Base-by-base conservation (phyloP, 805 yeast genomes). In the Pichia occidentalis region DNA sequence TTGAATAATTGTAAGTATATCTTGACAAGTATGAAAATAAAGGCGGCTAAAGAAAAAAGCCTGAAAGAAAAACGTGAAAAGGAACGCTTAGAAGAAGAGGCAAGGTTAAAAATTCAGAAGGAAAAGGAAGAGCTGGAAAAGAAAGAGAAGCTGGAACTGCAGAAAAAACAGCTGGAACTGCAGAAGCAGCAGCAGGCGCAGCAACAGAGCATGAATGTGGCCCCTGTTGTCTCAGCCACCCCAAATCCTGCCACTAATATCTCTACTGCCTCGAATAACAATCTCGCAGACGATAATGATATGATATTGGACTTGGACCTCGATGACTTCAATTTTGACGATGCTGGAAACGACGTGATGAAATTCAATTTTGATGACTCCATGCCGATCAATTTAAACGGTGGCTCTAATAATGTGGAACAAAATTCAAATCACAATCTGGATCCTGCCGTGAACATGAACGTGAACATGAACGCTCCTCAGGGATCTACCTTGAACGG, bases 1-100 rank as follows among this genome's bases (percentile, higher is more conserved):
- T 37, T 59, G 33, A 47, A 38, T 16, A 59, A 54, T 24, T 47
- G 63, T 4, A 59, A 51, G 30, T 47, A 50, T 34, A 52, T 54
- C 9, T 39, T 60, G 21, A 42, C 45, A 16, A 47, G 50, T 36
- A 22, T 59, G 36, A 56, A 56, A 37, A 49, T 49, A n/a, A 56
- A 51, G 34, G 23, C 51, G 7, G 39, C 41, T 9, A 55, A 57
- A 32, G 62, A 59, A 36, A 57, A 48, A 36, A 43, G 50, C 13
- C 28, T 47, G 28, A 53, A 51, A 30, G 51, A 48, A n/a, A 48
- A 49, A 24, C 46, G 47, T 31, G 39, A 44, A 22, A 48, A 52
- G 39, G 50, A 45, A 35, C 47, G 48, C 26, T 48, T 48, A 10
- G 30, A 40, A 32, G 39, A 46, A 26, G 28, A 28, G 32, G 30